Conservation (phyloP, 192 early-diverging fungal species). For the Coemansia pectinata region DNA sequence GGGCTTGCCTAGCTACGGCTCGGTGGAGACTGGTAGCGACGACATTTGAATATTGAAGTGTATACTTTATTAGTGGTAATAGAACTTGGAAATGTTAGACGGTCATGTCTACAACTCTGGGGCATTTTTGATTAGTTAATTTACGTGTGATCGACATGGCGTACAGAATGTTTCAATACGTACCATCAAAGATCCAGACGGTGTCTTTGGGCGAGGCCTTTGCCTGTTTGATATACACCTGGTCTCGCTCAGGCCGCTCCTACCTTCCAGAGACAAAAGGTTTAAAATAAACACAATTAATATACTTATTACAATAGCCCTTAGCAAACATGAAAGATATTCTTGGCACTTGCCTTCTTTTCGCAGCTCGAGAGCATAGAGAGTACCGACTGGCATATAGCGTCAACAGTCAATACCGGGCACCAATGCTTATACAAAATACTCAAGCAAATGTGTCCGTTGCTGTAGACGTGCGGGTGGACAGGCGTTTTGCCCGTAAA, state of each 20-base stretch:
- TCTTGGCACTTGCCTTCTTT: conserved; percentile 59
- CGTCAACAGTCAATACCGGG: conserved; percentile 86
- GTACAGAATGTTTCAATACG: not conserved
- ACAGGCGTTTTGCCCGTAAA: conserved; percentile 65
- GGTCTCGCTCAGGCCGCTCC: conserved; percentile 34
- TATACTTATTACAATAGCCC: not conserved
- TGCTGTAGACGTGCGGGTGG: conserved; percentile 83
- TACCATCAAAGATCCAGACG: conserved; percentile 53
- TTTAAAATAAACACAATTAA: not conserved
- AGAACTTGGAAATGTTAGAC: not conserved
- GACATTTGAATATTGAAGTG: not conserved
- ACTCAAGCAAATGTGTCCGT: conserved; percentile 97
- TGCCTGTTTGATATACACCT: conserved; percentile 39
- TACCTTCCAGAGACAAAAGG: not conserved
- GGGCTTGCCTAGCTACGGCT: conserved; percentile 19
- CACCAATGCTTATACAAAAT: conserved; percentile 95
- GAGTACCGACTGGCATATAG: conserved; percentile 85
- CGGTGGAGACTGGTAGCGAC: not conserved
- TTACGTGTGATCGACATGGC: not conserved
- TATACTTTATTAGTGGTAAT: not conserved
- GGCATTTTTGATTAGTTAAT: not conserved
- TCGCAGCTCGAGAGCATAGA: conserved; percentile 91
- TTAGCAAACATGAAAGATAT: not conserved
- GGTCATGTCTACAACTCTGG: not conserved
- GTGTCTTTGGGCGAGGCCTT: conserved; percentile 48